phyloP scores from a whole-genome alignment of 116 monocot species.

The Iris pallida region DNA sequence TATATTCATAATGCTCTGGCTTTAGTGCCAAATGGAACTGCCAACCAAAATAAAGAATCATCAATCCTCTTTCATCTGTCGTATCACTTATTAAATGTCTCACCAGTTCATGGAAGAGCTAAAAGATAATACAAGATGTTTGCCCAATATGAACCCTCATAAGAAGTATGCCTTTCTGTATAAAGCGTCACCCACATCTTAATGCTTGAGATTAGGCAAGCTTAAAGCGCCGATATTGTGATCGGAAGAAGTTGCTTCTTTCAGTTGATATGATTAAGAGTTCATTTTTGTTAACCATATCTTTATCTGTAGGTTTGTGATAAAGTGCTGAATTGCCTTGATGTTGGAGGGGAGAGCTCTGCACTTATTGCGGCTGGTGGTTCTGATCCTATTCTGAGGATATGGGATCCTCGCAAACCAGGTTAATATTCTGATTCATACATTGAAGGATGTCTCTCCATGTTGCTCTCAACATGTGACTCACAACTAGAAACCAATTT shows the following conservation, averaged over 20 bases:
- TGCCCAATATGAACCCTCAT: neutral
- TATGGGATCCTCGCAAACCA: constrained; percentile 97
- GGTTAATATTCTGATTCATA: constrained; percentile 29
- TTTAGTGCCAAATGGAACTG: too few relatives aligned
- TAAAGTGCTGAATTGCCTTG: constrained; percentile 84
- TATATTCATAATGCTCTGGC: too few relatives aligned
- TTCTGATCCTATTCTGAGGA: constrained; percentile 75
- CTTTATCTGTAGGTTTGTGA: constrained; percentile 48
- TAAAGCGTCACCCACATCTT: neutral
- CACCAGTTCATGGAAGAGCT: too few relatives aligned
- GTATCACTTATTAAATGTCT: too few relatives aligned
- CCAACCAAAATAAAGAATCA: too few relatives aligned
- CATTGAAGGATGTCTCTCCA: neutral
- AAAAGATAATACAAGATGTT: too few relatives aligned
- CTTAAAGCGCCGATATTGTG: too few relatives aligned
- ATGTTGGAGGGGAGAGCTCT: constrained; percentile 87
- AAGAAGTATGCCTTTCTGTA: neutral
- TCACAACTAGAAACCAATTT: neutral
- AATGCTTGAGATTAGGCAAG: neutral
- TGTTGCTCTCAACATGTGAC: constrained; percentile 1
- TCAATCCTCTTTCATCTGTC: too few relatives aligned
- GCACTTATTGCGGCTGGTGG: constrained; percentile 87
- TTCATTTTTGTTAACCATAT: too few relatives aligned
- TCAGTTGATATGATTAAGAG: neutral
- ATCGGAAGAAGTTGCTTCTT: neutral